A percentile compares a stretch with the other conserved stretches of the same genome.
Evolutionary conservation across 2,329 filamentous ascomycete genomes (phyloP).

Genomic region (Cladosporium velox): DNA sequence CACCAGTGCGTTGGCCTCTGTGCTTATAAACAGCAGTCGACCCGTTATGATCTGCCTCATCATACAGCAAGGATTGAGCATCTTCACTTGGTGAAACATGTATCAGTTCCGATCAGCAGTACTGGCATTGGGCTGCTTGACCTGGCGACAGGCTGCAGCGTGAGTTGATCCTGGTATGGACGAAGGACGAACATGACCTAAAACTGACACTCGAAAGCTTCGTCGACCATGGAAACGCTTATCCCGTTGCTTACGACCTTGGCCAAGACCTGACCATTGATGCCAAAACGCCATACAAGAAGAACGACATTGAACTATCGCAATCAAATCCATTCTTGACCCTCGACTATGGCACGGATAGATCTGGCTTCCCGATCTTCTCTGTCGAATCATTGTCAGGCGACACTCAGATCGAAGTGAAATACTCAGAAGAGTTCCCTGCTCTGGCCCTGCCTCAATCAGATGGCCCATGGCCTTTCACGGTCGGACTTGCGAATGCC

Average conservation of each 20-base stretch:
- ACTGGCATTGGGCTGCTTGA: constrained; percentile 3
- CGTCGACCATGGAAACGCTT: constrained; percentile 11
- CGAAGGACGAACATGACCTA: not conserved
- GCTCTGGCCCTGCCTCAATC: constrained; percentile 33
- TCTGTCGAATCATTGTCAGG: constrained; percentile 31
- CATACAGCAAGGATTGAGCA: not conserved
- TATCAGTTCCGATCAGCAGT: not conserved
- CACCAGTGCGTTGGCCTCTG: not conserved
- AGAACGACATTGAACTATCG: constrained; percentile 1
- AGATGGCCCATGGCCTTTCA: constrained; percentile 40
- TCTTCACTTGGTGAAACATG: not conserved
- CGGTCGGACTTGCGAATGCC: constrained; percentile 36
- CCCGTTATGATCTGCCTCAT: not conserved
- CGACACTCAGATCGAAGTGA: constrained; percentile 40
- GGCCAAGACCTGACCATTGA: constrained; percentile 6
- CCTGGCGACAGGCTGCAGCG: constrained; percentile 6
- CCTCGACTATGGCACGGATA: constrained; percentile 34
- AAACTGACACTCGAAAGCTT: not conserved
- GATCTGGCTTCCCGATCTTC: constrained; percentile 41
- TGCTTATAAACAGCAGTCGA: not conserved
- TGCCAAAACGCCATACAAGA: not conserved
- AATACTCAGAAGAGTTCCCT: constrained; percentile 40
- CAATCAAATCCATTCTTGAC: constrained; percentile 13
- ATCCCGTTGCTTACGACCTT: constrained; percentile 5
- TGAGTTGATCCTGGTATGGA: not conserved